phyloP scores from a whole-genome alignment of 2,329 filamentous ascomycete species.

The Aureobasidium musti region DNA sequence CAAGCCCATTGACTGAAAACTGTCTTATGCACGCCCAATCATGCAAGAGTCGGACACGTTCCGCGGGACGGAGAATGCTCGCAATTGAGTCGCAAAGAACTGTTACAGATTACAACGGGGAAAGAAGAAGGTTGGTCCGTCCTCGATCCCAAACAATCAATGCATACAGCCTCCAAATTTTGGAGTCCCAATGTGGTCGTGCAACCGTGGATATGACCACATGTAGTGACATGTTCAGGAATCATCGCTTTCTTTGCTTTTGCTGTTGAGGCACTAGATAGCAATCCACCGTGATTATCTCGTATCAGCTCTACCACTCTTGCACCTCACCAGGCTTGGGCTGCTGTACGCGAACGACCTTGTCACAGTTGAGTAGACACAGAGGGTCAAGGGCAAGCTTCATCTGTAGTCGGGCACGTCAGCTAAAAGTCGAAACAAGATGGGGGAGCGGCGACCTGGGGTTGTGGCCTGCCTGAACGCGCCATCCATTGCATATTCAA shows the following conservation, averaged over 20 bases:
- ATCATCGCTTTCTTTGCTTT: background rate
- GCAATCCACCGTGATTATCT: background rate
- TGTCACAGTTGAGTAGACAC: slow-evolving; percentile 65
- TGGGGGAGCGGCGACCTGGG: slow-evolving; percentile 5
- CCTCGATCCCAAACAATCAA: slow-evolving; percentile 18
- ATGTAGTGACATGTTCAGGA: background rate
- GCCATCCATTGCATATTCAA: background rate
- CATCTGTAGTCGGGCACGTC: slow-evolving; percentile 55
- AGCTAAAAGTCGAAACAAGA: background rate
- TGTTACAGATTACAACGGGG: slow-evolving; percentile 11
- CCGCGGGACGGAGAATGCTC: slow-evolving; percentile 24
- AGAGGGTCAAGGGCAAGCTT: slow-evolving; percentile 80
- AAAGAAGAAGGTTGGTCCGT: slow-evolving; percentile 12
- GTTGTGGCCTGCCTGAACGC: background rate
- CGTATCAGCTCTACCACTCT: slow-evolving; percentile 40
- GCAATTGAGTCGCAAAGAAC: slow-evolving; percentile 23
- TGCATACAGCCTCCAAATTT: slow-evolving; percentile 16
- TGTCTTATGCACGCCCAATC: slow-evolving; percentile 18
- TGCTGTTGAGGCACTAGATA: slow-evolving; percentile 19
- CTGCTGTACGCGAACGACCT: slow-evolving; percentile 60
- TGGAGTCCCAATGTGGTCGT: background rate
- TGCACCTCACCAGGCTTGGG: slow-evolving; percentile 52
- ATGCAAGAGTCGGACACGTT: slow-evolving; percentile 5
- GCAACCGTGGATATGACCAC: slow-evolving; percentile 13
- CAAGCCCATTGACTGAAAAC: background rate